Percentiles rank a stretch among this genome's conserved stretches.
Evolutionary conservation across 177 flowering plant genomes (phyloP).

Genomic region (Vitis hybrid): DNA sequence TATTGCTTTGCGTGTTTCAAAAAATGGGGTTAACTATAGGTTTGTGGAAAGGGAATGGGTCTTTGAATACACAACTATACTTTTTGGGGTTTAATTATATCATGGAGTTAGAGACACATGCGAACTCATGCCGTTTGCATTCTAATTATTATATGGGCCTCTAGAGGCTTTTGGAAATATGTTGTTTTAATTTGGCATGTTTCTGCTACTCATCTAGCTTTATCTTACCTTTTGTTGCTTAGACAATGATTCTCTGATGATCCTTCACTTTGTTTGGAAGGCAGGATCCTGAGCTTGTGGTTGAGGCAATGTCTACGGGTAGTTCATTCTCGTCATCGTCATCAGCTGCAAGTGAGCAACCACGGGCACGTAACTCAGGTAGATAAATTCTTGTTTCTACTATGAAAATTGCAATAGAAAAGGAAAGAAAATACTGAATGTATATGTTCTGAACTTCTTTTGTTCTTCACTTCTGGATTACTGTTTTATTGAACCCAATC

Average conservation of each 20-base stretch:
- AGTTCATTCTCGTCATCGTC: conserved; percentile 54
- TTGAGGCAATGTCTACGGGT: conserved; percentile 70
- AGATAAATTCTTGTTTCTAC: background rate
- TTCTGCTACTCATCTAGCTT: background rate
- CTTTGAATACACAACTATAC: too few species aligned
- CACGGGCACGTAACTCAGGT: conserved; percentile 64
- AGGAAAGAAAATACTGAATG: background rate
- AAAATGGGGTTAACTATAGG: too few species aligned
- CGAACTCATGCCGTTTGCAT: too few species aligned
- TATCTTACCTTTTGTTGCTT: conserved; percentile 1
- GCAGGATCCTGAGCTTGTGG: conserved; percentile 88
- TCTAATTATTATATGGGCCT: too few species aligned
- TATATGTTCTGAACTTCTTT: background rate
- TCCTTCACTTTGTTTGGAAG: conserved; percentile 7
- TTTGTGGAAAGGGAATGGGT: too few species aligned
- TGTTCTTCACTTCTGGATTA: background rate
- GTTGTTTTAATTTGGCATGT: too few species aligned
- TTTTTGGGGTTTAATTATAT: too few species aligned
- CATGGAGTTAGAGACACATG: too few species aligned
- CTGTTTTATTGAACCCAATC: background rate
- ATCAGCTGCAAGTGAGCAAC: conserved; percentile 43
- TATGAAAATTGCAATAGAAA: too few species aligned
- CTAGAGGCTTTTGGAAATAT: too few species aligned
- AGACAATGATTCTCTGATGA: background rate
- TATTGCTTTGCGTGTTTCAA: too few species aligned